Conservation (phyloP, 257 asterid species). For the Lantana camara region DNA sequence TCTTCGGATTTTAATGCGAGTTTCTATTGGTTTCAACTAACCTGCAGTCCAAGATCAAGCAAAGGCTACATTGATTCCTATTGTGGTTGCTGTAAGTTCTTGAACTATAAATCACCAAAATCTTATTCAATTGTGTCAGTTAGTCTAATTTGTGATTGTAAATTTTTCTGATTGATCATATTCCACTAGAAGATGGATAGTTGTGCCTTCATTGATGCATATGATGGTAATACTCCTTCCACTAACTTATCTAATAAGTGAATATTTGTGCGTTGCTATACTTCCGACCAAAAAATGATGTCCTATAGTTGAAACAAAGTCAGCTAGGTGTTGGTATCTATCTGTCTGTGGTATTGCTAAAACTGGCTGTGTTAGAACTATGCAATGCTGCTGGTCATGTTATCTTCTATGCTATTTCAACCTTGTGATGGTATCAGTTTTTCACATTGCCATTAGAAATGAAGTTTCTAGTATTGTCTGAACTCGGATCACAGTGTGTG, state of each 20-base stretch:
- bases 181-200: background rate
- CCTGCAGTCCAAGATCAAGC: constrained; percentile 61
- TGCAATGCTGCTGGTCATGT: background rate
- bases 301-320: no score
- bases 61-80: constrained; percentile 65
- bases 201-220: background rate
- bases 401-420: background rate
- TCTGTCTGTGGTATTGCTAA: no score
- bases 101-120: background rate
- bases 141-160: background rate
- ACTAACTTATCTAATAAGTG: background rate
- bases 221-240: background rate
- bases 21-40: background rate
- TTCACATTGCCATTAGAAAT: background rate
- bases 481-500: background rate
- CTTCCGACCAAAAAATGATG: background rate
- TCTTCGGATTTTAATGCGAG: constrained; percentile 2
- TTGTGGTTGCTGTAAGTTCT: constrained; percentile 74
- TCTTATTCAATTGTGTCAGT: background rate
- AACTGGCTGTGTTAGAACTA: background rate
- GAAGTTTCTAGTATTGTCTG: background rate
- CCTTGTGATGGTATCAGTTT: constrained; percentile 7
- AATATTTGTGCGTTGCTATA: background rate
- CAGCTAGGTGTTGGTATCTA: no score
- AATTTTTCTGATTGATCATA: background rate